Base-by-base conservation (phyloP, 306 rosid genomes). In the Morella rubra region DNA sequence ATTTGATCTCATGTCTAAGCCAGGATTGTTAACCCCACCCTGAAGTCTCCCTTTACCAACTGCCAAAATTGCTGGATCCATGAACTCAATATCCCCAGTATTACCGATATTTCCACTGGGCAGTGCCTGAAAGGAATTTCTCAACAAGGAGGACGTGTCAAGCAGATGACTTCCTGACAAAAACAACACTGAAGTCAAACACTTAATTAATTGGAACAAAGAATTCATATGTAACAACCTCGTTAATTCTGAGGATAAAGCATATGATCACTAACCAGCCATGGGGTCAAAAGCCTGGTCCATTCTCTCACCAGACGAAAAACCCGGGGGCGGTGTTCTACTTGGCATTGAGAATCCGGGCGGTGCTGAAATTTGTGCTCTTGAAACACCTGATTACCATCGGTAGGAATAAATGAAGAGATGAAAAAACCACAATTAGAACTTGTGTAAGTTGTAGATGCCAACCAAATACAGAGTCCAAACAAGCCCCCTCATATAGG, bases 1-100 rank as follows among this genome's bases (percentile, higher is more conserved):
- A 68, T 86, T 88, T 44, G 98, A 86, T 74, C 90, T 91, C 76
- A 86, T 76, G 77, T 91, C 97, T 64, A 85, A 74, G 65, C 81
- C 79, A 5, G 86, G 88, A 79, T 82, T 87, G 85, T 79, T 87
- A 61, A 77, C 77, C 47, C 89, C 85, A 52, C 95, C 91, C 73
- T 91, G 97, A 81, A 82, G 79, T 71, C 96, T 86, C 68, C 93
- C 96, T 82, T 89, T 89, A 80, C 97, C 96, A 72, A 91, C 96
- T 49, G 94, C 98, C 90, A 91, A 84, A 78, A 94, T 91, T 55
- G 94, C 98, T 71, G 97, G 97, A 89, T 91, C 98, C 87, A 89
- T 89, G 76, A 91, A 94, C 82, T 91, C 97, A 46, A 91, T 84
- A 82, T 90, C 97, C 15, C 84, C 88, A 15, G 85, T 66, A 81